phyloP scores from a whole-genome alignment of 1,284 basidiomycete species.

The Lentinula novae-zelandiae region DNA sequence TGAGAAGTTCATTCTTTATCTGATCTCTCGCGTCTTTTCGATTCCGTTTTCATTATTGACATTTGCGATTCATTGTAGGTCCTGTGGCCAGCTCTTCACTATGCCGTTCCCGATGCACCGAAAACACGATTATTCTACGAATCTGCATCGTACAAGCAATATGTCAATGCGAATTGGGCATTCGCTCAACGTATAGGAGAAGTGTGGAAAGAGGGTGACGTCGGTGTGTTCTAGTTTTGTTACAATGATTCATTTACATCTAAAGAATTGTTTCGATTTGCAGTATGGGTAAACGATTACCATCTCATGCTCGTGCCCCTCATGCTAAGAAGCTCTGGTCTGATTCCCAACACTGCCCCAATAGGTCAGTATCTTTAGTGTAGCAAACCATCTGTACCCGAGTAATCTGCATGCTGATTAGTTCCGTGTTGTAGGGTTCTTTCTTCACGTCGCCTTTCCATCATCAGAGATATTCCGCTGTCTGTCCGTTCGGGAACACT shows the following conservation, averaged over 20 bases:
- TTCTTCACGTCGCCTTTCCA: constrained; percentile 88
- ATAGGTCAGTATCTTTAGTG: constrained; percentile 35
- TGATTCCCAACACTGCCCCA: constrained; percentile 54
- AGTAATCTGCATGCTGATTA: not conserved
- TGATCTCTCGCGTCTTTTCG: constrained; percentile 7
- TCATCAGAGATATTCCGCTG: constrained; percentile 87
- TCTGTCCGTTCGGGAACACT: constrained; percentile 61
- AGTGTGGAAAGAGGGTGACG: constrained; percentile 77
- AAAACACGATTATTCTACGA: constrained; percentile 82
- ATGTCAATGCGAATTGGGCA: constrained; percentile 77
- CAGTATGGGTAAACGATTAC: constrained; percentile 81
- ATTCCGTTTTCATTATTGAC: constrained; percentile 4
- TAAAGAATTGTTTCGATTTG: not conserved
- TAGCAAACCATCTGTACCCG: not conserved
- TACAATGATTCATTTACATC: constrained; percentile 4
- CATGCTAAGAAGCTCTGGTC: constrained; percentile 57
- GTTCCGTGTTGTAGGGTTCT: constrained; percentile 52
- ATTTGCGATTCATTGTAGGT: constrained; percentile 37
- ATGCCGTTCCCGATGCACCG: constrained; percentile 81
- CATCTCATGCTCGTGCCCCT: constrained; percentile 83
- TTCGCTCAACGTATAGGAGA: constrained; percentile 79
- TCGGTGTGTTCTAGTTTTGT: constrained; percentile 40
- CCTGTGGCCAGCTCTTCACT: constrained; percentile 86
- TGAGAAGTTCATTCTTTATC: constrained; percentile 17
- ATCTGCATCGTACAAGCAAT: constrained; percentile 70